Evolutionary conservation across 163 green algal species (phyloP), one percentile per base, ranked within the genome.

Genomic region (Chloromonas sp.): DNA sequence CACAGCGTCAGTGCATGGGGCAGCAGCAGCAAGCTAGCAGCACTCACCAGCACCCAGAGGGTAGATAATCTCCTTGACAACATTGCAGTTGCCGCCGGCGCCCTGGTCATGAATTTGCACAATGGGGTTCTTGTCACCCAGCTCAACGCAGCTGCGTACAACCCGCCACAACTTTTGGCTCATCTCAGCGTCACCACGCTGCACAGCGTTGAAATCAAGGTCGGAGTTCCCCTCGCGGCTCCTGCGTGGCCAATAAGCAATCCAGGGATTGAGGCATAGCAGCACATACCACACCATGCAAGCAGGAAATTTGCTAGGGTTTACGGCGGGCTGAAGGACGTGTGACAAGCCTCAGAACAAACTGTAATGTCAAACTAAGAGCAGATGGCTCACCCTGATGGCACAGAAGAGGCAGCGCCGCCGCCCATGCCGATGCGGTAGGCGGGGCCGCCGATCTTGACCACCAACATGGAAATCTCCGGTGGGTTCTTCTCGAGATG

Each of bases 21-120:
- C 36, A 36, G 36, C 36, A 36, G 36, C 36, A 36, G 36, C 36
- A 36, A 36, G 36, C 36, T 36, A 0, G 36, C 36, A 36, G 36
- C 36, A 0, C 66, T 74, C 66, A 74, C 66, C 66, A 11, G 71
- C 79, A 11, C 97, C 97, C 84, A 98, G 91, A 2, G 97, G 97
- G 94, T 99, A 99, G 85, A 99, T 98, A 89, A 99, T 98, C 92
- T 99, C 97, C 94, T 99, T 99, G 70, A 98, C 96, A 79, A 99
- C 96, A 89, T 99, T 99, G 94, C 97, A 99, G 93, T 99, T 99
- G 86, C 97, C 97, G 82, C 97, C 97, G 2, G 71, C 71, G 71
- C 71, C 93, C 90, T 99, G 96, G 90, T 99, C 97, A 90, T 99
- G 97, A 86, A 99, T 98, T 91, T 97, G 94, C 82, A 98, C 92